Evolutionary conservation across 495 filamentous ascomycete species (phyloP), one percentile per base, ranked within the genome.

Genomic region (Penicillium robsamsonii): DNA sequence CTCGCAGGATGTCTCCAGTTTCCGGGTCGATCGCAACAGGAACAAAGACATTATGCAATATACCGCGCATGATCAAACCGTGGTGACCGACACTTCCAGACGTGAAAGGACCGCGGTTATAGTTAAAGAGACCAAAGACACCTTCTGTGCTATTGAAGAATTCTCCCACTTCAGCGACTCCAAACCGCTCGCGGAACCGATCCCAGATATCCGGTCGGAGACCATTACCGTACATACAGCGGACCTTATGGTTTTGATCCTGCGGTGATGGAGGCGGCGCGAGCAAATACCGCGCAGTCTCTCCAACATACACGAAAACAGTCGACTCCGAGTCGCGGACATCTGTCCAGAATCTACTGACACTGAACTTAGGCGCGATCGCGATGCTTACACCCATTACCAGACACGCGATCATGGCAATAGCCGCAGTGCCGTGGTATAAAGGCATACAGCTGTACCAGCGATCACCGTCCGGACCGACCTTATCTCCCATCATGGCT

Each of bases 381-480:
- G 85, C 89, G 46, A 90, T 67, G 9, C 83, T 82, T 8, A 82
- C 66, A 2, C 88, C 88, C 15, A 59, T 73, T 5, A 83, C 62
- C 48, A 91, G 70, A 55, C 79, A 76, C 5, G 64, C 66, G 46
- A 87, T 80, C 24, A 80, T 67, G 12, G 69, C 70, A 37, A 88
- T 81, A 7, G 75, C 78, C 0, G 86, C 87, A 0, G 89, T 93
- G 10, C 88, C 88, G 65, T 93, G 89, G 67, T 91, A 93, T 15
- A 91, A 68, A 3, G 89, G 89, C 88, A 93, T 92, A 65, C 87
- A 89, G 61, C 81, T 76, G 70, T 91, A 89, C 82, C 84, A 89
- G 20, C 86, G 73, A 62, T 88, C 84, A 10, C 74, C 78, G 20
- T 70, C 70, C 10, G 75, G 76, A 3, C 77, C 76, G 1, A 59